Evolutionary conservation across 768 basidiomycete species (phyloP).

Genomic region (Porpolomopsis calyptriformis): DNA sequence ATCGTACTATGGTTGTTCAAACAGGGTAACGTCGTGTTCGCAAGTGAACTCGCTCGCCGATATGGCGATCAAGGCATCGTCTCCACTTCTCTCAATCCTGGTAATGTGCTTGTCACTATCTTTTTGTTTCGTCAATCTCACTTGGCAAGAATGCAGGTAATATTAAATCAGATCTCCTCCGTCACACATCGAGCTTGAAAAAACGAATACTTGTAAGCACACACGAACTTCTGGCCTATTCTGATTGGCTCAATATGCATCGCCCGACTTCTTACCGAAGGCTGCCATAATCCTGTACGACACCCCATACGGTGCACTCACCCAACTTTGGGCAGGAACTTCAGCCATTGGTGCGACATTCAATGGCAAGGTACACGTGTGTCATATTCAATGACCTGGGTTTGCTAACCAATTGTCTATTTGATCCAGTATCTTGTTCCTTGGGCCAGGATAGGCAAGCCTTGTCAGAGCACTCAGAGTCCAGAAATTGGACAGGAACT

Average conservation of each 20-base stretch:
- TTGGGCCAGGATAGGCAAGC: slow-evolving; percentile 29
- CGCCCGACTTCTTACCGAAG: too few species aligned
- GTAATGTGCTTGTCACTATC: slow-evolving; percentile 13
- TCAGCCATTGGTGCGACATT: slow-evolving; percentile 27
- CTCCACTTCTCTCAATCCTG: slow-evolving; percentile 36
- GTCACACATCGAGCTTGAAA: slow-evolving; percentile 12
- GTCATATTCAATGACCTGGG: neutral
- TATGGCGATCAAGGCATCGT: slow-evolving; percentile 39
- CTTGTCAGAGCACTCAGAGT: slow-evolving; percentile 17
- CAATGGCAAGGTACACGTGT: slow-evolving; percentile 34
- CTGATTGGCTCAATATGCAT: too few species aligned
- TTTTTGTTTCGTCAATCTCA: neutral
- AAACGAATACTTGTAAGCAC: slow-evolving; percentile 12
- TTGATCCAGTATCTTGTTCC: slow-evolving; percentile 30
- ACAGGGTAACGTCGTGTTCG: slow-evolving; percentile 35
- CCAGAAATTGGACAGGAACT: slow-evolving; percentile 24
- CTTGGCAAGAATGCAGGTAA: slow-evolving; percentile 11
- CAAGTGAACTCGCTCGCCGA: slow-evolving; percentile 36
- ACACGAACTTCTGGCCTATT: too few species aligned
- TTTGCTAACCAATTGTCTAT: slow-evolving; percentile 7
- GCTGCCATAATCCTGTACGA: too few species aligned
- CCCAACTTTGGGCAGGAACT: slow-evolving; percentile 42
- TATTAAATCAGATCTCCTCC: slow-evolving; percentile 22
- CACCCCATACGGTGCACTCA: slow-evolving; percentile 33
- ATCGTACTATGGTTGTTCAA: neutral